Evolutionary conservation across 257 asterid genomes (phyloP).

Genomic region (Solanum raphanifolium): DNA sequence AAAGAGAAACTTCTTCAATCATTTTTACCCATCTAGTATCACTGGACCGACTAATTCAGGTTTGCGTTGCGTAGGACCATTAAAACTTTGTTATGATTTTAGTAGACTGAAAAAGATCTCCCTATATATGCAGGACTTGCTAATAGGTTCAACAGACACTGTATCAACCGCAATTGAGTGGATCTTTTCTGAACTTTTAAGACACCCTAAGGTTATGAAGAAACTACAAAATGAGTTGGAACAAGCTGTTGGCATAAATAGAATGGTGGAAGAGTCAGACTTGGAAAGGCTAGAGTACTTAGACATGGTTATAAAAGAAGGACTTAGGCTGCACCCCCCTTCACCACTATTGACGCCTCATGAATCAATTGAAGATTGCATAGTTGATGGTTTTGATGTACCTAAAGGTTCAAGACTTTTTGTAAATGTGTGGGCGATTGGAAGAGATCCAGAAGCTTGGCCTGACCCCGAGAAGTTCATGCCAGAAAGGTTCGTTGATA

Average conservation of each 20-base stretch:
- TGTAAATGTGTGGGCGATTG: not conserved
- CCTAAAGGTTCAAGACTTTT: not conserved
- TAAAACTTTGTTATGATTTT: not conserved
- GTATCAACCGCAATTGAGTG: not conserved
- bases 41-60: rapidly evolving
- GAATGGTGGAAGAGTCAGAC: not conserved
- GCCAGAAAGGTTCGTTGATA: not conserved
- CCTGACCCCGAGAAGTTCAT: not conserved
- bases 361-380: not conserved
- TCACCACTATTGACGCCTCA: not conserved
- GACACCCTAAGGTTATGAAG: not conserved
- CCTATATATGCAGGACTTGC: not conserved
- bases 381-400: not conserved
- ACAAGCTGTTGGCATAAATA: not conserved
- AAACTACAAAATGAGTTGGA: not conserved
- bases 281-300: not conserved
- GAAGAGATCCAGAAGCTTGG: not conserved
- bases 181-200: not conserved
- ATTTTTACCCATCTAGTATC: no score
- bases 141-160: not conserved
- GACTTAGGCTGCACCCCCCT: not conserved
- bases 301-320: not conserved
- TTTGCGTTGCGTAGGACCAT: no score
- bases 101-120: not conserved
- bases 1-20: no score